Conservation (phyloP, 306 rosid genomes). For the Prunus mongolica region DNA sequence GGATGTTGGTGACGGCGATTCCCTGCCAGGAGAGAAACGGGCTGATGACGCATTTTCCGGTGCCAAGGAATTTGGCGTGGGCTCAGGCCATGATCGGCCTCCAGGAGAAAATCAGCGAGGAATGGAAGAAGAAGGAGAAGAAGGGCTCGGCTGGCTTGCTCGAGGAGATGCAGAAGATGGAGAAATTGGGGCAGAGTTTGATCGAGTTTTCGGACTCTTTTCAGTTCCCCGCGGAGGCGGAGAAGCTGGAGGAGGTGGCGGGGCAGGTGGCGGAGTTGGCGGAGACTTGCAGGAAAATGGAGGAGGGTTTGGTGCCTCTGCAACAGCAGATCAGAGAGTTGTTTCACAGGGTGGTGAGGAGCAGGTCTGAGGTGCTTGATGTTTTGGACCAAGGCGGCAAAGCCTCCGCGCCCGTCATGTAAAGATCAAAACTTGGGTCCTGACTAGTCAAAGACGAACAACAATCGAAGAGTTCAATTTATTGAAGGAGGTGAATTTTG, state of each 20-base stretch:
- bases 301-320: constrained; percentile 77
- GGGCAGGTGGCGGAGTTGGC: constrained; percentile 61
- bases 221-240: constrained; percentile 57
- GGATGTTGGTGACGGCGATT: constrained; percentile 74
- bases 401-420: constrained; percentile 38
- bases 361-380: constrained; percentile 73
- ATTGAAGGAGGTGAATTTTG: constrained; percentile 4
- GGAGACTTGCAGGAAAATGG: constrained; percentile 72
- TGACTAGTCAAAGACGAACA: not conserved
- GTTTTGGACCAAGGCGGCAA: constrained; percentile 69
- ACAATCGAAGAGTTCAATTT: too few relatives aligned
- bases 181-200: constrained; percentile 52
- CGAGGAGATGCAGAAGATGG: constrained; percentile 86
- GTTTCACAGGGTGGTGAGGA: constrained; percentile 77
- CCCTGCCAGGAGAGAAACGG: constrained; percentile 93
- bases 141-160: constrained; percentile 59
- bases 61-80: constrained; percentile 57
- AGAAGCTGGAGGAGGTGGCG: constrained; percentile 51
- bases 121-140: constrained; percentile 98
- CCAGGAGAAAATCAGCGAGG: constrained; percentile 86
- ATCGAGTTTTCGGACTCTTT: constrained; percentile 64
- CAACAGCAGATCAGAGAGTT: constrained; percentile 88
- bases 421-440: not conserved
- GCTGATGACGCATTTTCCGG: constrained; percentile 44
- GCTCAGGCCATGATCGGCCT: constrained; percentile 64